Percentiles rank a stretch among this genome's conserved stretches.
phyloP scores from a whole-genome alignment of 768 basidiomycete genomes.

The Pisolithus sp. region DNA sequence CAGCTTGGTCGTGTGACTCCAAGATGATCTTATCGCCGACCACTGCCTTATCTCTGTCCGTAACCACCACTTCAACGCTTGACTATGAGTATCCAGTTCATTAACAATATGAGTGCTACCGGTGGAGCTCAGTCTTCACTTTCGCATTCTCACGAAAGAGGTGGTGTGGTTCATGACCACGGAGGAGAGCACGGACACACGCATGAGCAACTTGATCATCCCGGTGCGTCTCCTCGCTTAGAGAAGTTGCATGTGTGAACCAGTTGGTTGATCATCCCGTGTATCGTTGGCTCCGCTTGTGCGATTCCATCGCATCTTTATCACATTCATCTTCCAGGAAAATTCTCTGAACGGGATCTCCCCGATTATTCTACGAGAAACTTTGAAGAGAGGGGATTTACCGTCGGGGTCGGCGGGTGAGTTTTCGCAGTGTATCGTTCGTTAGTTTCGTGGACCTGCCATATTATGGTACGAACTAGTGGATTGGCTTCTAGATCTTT shows the following conservation, averaged over 20 bases:
- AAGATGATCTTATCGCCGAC: too few species aligned
- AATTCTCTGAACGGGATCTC: slow-evolving; percentile 86
- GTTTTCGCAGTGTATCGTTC: slow-evolving; percentile 16
- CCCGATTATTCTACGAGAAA: slow-evolving; percentile 81
- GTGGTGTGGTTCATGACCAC: slow-evolving; percentile 42
- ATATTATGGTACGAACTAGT: not conserved
- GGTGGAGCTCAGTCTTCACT: slow-evolving; percentile 28
- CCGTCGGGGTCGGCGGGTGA: slow-evolving; percentile 96
- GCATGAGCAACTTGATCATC: slow-evolving; percentile 86
- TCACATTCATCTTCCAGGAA: slow-evolving; percentile 45
- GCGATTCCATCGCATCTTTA: not conserved
- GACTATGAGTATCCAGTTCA: slow-evolving; percentile 65
- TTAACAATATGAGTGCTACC: slow-evolving; percentile 52
- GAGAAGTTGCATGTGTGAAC: not conserved
- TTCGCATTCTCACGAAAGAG: slow-evolving; percentile 48
- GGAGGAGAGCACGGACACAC: slow-evolving; percentile 87
- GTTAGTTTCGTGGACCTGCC: not conserved
- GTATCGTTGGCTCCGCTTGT: too few species aligned
- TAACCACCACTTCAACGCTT: not conserved
- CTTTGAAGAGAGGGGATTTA: slow-evolving; percentile 92
- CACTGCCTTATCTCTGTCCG: slow-evolving; percentile 10
- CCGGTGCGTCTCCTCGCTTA: slow-evolving; percentile 45
- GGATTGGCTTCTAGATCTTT: not conserved
- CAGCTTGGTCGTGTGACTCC: too few species aligned
- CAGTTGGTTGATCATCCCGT: not conserved